Evolutionary conservation across 257 asterid genomes (phyloP).

Genomic region (Solanum sejunctum): DNA sequence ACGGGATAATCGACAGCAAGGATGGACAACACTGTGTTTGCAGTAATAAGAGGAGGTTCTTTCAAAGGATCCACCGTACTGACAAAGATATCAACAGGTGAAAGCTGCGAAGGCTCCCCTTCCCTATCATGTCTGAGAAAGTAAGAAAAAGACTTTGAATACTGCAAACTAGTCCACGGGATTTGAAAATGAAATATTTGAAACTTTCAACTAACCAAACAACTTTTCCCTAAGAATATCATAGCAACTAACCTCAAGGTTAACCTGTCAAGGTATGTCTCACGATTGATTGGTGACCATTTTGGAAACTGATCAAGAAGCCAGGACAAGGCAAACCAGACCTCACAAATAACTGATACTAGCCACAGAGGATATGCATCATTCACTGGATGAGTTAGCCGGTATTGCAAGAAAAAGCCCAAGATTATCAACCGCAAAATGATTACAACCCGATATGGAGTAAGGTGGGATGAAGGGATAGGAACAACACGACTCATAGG

Average conservation of each 20-base stretch:
- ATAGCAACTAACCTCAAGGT: constrained; percentile 33
- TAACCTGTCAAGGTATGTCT: constrained; percentile 61
- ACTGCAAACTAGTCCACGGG: not conserved
- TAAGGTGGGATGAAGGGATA: constrained; percentile 42
- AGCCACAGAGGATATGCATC: constrained; percentile 75
- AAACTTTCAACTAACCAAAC: not conserved
- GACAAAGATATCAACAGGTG: constrained; percentile 53
- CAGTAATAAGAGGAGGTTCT: constrained; percentile 65
- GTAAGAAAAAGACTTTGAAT: not conserved
- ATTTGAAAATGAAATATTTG: not conserved
- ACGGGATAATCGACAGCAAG: constrained; percentile 65
- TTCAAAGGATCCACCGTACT: constrained; percentile 78
- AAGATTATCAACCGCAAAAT: constrained; percentile 51
- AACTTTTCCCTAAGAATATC: not conserved
- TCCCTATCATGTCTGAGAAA: constrained; percentile 45
- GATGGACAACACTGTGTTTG: constrained; percentile 60
- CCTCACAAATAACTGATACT: constrained; percentile 62
- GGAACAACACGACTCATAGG: constrained; percentile 59
- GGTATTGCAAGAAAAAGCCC: constrained; percentile 65
- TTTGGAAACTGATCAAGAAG: constrained; percentile 66
- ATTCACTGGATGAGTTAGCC: constrained; percentile 53
- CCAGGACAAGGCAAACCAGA: constrained; percentile 74
- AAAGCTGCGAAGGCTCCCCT: constrained; percentile 63
- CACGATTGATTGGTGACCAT: constrained; percentile 54
- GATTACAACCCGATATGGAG: constrained; percentile 59